Percentiles rank a stretch among this genome's conserved stretches.
Evolutionary conservation across 2,329 filamentous ascomycete species (phyloP).

Genomic region (Acrocalymma vagum): DNA sequence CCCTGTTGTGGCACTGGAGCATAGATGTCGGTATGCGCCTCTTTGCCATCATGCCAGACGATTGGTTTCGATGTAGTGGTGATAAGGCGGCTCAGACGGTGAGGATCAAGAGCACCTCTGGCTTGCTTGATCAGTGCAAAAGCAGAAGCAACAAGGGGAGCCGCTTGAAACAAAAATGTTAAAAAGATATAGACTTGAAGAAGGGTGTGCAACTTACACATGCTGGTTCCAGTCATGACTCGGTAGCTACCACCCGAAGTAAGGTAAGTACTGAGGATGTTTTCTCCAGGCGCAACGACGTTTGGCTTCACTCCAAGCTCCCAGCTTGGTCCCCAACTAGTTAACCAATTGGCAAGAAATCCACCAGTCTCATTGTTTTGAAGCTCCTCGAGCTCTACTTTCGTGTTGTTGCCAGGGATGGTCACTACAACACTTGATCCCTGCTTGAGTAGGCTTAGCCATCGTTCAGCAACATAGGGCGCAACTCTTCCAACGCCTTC

Average conservation of each 20-base stretch:
- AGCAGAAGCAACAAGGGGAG: slow-evolving; percentile 24
- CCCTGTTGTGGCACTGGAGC: slow-evolving; percentile 34
- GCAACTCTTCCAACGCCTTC: slow-evolving; percentile 13
- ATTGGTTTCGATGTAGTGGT: slow-evolving; percentile 24
- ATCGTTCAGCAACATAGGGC: slow-evolving; percentile 17
- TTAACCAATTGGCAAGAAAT: slow-evolving; percentile 10
- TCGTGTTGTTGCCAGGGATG: slow-evolving; percentile 16
- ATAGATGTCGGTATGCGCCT: slow-evolving; percentile 10
- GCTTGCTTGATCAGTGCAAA: slow-evolving; percentile 26
- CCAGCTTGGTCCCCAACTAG: slow-evolving; percentile 69
- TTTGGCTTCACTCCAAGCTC: slow-evolving; percentile 67
- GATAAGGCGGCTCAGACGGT: slow-evolving; percentile 19
- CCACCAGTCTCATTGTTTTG: slow-evolving; percentile 21
- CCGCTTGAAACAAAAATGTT: too few species aligned
- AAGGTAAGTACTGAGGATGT: slow-evolving; percentile 65
- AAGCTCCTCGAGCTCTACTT: slow-evolving; percentile 17
- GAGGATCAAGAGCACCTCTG: slow-evolving; percentile 22
- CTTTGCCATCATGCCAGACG: slow-evolving; percentile 21
- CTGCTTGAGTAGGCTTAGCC: slow-evolving; percentile 20
- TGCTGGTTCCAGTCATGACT: slow-evolving; percentile 65
- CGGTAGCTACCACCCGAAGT: slow-evolving; percentile 58
- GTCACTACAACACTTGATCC: slow-evolving; percentile 18
- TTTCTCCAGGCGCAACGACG: slow-evolving; percentile 64
- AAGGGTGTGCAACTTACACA: slow-evolving; percentile 45
- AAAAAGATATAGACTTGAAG: too few species aligned